A percentile compares a stretch with the other conserved stretches of the same genome.
phyloP scores from a whole-genome alignment of 768 basidiomycete genomes.

The Chalciporus piperatus region DNA sequence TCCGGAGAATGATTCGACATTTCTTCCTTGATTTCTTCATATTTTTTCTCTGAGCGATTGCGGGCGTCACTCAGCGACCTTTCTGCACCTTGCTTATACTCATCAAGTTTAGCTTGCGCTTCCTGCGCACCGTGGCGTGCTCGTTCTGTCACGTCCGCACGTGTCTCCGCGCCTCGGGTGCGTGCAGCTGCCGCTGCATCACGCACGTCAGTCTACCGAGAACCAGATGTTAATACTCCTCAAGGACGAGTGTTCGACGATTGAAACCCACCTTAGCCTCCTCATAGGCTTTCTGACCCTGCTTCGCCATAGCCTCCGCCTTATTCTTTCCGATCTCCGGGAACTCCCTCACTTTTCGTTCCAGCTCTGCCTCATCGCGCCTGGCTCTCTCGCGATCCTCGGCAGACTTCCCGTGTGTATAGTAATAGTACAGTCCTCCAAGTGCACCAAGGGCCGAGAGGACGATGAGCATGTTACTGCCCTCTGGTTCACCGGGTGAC shows the following conservation, averaged over 20 bases:
- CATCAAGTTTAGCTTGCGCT: conserved; percentile 22
- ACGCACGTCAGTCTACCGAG: conserved; percentile 21
- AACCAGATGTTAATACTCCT: not conserved
- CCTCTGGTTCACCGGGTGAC: conserved; percentile 4
- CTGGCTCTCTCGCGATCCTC: conserved; percentile 23
- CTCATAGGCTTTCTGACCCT: conserved; percentile 34
- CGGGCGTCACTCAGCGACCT: conserved; percentile 23
- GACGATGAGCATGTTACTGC: conserved; percentile 28
- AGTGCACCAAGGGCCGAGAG: conserved; percentile 33
- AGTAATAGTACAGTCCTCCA: conserved; percentile 39
- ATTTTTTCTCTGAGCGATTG: conserved; percentile 24
- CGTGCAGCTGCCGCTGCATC: conserved; percentile 12
- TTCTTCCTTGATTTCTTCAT: conserved; percentile 31
- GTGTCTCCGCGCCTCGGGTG: conserved; percentile 20
- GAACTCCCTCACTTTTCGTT: conserved; percentile 25
- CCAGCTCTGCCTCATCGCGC: conserved; percentile 33
- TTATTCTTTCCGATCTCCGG: conserved; percentile 32
- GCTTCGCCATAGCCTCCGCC: conserved; percentile 25
- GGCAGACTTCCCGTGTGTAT: conserved; percentile 22
- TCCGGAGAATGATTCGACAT: conserved; percentile 19
- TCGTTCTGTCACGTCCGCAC: conserved; percentile 24
- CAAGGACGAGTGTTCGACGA: not conserved
- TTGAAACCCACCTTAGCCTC: conserved; percentile 32
- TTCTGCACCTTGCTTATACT: conserved; percentile 26
- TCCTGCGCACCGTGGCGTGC: conserved; percentile 25